Evolutionary conservation across 768 basidiomycete species (phyloP).

Genomic region (Suillus cothurnatus): DNA sequence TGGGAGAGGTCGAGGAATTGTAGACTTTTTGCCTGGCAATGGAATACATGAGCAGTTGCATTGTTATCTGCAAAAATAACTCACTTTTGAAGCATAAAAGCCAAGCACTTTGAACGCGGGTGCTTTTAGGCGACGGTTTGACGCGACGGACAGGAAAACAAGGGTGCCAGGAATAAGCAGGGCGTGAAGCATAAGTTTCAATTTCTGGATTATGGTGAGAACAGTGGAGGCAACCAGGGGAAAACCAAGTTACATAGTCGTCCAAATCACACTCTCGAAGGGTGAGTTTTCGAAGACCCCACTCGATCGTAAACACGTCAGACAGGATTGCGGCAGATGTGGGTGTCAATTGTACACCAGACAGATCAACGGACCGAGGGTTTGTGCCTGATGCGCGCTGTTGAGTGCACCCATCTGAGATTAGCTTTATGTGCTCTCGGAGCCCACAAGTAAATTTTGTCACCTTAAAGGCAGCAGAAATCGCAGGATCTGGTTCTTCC

Average conservation of each 20-base stretch:
- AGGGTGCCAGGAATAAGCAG: constrained; percentile 82
- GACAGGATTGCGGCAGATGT: constrained; percentile 79
- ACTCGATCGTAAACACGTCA: constrained; percentile 90
- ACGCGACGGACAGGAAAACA: constrained; percentile 82
- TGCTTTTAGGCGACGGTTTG: constrained; percentile 79
- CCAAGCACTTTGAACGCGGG: constrained; percentile 79
- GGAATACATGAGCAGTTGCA: background rate
- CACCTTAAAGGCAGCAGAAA: constrained; percentile 75
- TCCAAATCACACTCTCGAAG: constrained; percentile 89
- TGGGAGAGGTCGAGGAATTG: constrained; percentile 92
- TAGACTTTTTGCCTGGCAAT: constrained; percentile 63
- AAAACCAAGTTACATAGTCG: constrained; percentile 56
- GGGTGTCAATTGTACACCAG: constrained; percentile 72
- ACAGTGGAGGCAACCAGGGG: background rate
- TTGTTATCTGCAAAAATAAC: background rate
- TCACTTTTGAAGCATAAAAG: constrained; percentile 76
- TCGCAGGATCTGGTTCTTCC: constrained; percentile 63
- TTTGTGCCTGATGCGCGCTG: constrained; percentile 54
- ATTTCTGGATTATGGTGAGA: constrained; percentile 45
- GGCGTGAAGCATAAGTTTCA: constrained; percentile 90
- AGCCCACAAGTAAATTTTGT: constrained; percentile 13
- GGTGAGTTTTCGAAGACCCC: constrained; percentile 85
- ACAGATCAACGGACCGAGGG: constrained; percentile 79
- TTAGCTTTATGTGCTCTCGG: background rate
- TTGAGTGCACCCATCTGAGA: constrained; percentile 7